Percentiles rank a stretch among this genome's conserved stretches.
phyloP scores from a whole-genome alignment of 1,284 basidiomycete genomes.

The Thecaphora frezii region DNA sequence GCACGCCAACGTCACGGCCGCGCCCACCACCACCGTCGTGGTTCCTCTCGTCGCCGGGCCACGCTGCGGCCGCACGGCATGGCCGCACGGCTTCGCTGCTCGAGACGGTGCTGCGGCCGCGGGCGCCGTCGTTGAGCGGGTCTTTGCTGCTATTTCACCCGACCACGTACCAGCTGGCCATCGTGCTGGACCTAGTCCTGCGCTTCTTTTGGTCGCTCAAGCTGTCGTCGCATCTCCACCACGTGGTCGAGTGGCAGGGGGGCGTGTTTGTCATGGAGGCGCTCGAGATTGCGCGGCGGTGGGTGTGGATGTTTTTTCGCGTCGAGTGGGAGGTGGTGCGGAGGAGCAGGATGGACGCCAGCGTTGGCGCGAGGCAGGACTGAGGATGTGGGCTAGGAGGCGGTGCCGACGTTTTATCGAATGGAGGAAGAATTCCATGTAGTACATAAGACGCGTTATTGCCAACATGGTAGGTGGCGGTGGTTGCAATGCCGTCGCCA shows the following conservation, averaged over 20 bases:
- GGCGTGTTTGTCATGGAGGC: slow-evolving; percentile 88
- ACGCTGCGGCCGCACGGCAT: not conserved
- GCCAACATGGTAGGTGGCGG: no score
- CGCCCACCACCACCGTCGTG: not conserved
- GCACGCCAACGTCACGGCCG: no score
- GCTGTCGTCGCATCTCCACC: slow-evolving; percentile 82
- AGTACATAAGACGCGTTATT: no score
- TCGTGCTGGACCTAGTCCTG: slow-evolving; percentile 82
- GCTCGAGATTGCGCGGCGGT: slow-evolving; percentile 82
- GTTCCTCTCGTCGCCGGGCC: not conserved
- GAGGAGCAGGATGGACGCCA: not conserved
- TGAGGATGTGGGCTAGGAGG: not conserved
- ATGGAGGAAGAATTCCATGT: no score
- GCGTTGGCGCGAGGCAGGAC: no score
- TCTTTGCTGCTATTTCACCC: slow-evolving; percentile 46
- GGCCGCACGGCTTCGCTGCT: not conserved
- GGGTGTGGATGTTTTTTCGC: slow-evolving; percentile 95
- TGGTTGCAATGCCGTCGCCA: no score
- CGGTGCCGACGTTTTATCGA: no score
- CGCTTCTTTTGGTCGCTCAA: slow-evolving; percentile 95
- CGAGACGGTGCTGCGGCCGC: not conserved
- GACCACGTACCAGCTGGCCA: slow-evolving; percentile 77
- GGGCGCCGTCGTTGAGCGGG: not conserved
- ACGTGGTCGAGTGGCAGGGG: slow-evolving; percentile 76
- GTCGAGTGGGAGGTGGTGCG: slow-evolving; percentile 67